A percentile compares a stretch with the other conserved stretches of the same genome.
Conservation (phyloP, 129 eudicot species). For the Chrysanthemum makinoi region DNA sequence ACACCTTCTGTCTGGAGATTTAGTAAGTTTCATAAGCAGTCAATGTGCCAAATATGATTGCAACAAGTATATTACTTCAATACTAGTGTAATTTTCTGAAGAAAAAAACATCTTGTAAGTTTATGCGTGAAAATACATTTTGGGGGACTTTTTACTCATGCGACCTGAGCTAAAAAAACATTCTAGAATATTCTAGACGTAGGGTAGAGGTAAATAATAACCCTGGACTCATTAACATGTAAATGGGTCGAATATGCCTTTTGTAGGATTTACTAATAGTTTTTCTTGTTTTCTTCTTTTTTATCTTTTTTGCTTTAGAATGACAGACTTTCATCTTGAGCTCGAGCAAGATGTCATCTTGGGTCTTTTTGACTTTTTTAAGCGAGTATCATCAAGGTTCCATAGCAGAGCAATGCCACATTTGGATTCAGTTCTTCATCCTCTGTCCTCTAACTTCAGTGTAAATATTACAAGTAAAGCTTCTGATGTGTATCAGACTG, state of each 20-base stretch:
- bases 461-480: slow-evolving; percentile 28
- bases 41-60: not conserved
- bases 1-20: not conserved
- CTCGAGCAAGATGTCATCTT: slow-evolving; percentile 93
- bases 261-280: slow-evolving; percentile 13
- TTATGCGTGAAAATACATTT: not conserved
- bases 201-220: not conserved
- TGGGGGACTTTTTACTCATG: slow-evolving; percentile 1
- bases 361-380: slow-evolving; percentile 60
- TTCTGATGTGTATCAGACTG: slow-evolving; percentile 26
- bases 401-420: slow-evolving; percentile 40
- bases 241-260: not conserved
- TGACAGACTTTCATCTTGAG: slow-evolving; percentile 84
- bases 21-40: not conserved
- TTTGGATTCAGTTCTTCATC: slow-evolving; percentile 38
- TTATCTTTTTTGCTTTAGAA: slow-evolving; percentile 43
- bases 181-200: no score
- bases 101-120: not conserved
- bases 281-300: no score
- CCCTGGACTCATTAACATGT: not conserved
- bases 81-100: not conserved
- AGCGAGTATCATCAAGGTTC: slow-evolving; percentile 56
- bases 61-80: not conserved
- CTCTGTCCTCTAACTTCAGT: slow-evolving; percentile 41
- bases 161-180: not conserved